Percentiles rank a stretch among this genome's conserved stretches.
These are phyloP conservation scores for Phytophthora hibernalis DNA, from an alignment of 352 stramenopile species.

Conservation along the genomic window DNA sequence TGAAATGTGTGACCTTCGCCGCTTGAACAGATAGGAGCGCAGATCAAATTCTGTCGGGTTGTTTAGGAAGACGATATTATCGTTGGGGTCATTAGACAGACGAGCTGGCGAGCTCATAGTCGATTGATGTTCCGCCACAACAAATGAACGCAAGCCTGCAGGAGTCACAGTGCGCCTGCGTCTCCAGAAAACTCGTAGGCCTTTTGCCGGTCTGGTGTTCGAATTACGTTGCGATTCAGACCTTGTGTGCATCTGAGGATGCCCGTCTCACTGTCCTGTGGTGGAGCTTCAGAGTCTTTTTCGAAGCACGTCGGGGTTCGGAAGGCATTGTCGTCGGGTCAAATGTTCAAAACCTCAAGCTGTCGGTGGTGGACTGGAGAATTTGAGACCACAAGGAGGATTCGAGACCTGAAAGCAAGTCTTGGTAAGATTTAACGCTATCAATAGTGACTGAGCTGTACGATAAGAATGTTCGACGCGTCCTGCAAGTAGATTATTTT, in stretches of 20 bases:
- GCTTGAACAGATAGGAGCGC: slow-evolving; percentile 30
- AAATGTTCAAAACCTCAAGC: background rate
- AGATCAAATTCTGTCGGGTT: slow-evolving; percentile 36
- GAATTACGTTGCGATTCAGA: background rate
- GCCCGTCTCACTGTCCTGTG: slow-evolving; percentile 1
- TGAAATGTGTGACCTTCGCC: slow-evolving; percentile 7
- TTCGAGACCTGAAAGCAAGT: background rate
- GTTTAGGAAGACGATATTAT: slow-evolving; percentile 36
- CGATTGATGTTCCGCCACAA: slow-evolving; percentile 13
- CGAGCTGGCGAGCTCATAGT: background rate
- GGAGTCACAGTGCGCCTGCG: slow-evolving; percentile 27
- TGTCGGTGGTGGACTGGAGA: background rate
- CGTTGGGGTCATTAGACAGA: slow-evolving; percentile 22
- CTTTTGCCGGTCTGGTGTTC: slow-evolving; percentile 5
- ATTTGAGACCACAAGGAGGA: background rate
- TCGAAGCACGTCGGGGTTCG: slow-evolving; percentile 7
- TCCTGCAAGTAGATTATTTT: slow-evolving; percentile 7
- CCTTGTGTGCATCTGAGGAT: slow-evolving; percentile 8
- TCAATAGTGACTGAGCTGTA: slow-evolving; percentile 16
- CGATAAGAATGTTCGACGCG: background rate
- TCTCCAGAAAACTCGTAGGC: slow-evolving; percentile 27
- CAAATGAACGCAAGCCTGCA: slow-evolving; percentile 6
- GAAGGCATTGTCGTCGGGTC: slow-evolving; percentile 18
- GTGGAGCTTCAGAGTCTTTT: background rate
- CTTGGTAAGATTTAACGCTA: slow-evolving; percentile 7